phyloP scores from a whole-genome alignment of 106 monocot genomes.

The Cymbidium sinense region DNA sequence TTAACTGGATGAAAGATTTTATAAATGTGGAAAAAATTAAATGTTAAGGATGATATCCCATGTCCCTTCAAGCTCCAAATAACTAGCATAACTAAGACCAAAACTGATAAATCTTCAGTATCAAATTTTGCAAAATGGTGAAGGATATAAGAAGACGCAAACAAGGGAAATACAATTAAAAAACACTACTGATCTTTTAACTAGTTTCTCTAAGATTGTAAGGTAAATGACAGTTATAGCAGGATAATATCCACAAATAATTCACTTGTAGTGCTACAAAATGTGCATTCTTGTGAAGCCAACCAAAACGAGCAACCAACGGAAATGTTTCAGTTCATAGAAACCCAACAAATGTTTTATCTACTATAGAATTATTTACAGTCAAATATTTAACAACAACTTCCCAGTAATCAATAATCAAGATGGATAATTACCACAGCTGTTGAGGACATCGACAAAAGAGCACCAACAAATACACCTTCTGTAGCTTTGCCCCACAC shows the following conservation, averaged over 20 bases:
- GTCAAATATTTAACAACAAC: neutral
- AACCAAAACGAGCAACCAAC: neutral
- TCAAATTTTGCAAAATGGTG: neutral
- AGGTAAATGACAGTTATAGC: neutral
- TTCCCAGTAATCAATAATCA: neutral
- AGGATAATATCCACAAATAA: neutral
- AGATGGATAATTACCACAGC: conserved; percentile 67
- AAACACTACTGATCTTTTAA: neutral
- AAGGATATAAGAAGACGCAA: neutral
- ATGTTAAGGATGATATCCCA: neutral
- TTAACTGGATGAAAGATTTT: neutral
- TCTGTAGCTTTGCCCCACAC: conserved; percentile 87
- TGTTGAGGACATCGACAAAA: conserved; percentile 97
- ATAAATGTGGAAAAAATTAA: neutral
- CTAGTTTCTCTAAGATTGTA: neutral
- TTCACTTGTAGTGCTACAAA: neutral
- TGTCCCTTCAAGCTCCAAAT: too few relatives aligned
- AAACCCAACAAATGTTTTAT: neutral
- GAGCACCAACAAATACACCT: conserved; percentile 81
- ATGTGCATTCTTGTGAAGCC: neutral
- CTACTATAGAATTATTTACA: neutral
- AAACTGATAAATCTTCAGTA: neutral
- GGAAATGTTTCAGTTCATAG: neutral
- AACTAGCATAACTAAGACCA: neutral
- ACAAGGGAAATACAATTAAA: neutral